A percentile compares a stretch with the other conserved stretches of the same genome.
Evolutionary conservation across 1,284 basidiomycete genomes (phyloP).

Genomic region (Naganishia liquefaciens): DNA sequence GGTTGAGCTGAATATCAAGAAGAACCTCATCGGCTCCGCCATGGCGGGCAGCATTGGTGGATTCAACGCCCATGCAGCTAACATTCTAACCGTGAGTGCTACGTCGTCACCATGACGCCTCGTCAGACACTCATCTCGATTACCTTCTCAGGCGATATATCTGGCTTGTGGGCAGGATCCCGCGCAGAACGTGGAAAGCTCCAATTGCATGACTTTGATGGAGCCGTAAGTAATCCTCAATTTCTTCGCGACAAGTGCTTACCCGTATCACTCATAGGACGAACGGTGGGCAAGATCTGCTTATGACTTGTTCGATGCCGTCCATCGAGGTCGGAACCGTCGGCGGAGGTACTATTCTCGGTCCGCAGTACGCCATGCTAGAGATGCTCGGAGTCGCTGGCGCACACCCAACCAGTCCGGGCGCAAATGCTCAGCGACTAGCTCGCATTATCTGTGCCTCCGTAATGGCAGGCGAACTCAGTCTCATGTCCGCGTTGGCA

Average conservation of each 20-base stretch:
- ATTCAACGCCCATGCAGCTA: slow-evolving; percentile 98
- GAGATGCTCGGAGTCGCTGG: slow-evolving; percentile 89
- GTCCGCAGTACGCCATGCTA: slow-evolving; percentile 83
- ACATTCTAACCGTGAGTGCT: slow-evolving; percentile 74
- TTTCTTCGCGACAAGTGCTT: slow-evolving; percentile 20
- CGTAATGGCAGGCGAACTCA: slow-evolving; percentile 93
- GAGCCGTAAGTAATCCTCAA: slow-evolving; percentile 72
- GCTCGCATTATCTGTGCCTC: slow-evolving; percentile 83
- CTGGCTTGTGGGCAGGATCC: slow-evolving; percentile 98
- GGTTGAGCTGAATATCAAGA: slow-evolving; percentile 92
- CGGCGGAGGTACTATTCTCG: slow-evolving; percentile 89
- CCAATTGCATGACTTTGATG: slow-evolving; percentile 98
- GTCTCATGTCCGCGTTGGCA: slow-evolving; percentile 82
- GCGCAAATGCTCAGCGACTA: slow-evolving; percentile 80
- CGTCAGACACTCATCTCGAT: background rate
- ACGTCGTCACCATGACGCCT: background rate
- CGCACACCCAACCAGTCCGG: slow-evolving; percentile 77
- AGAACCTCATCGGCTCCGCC: slow-evolving; percentile 95
- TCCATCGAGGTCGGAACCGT: slow-evolving; percentile 96
- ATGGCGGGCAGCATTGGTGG: slow-evolving; percentile 98
- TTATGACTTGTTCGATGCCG: slow-evolving; percentile 91
- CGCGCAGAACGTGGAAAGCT: slow-evolving; percentile 97
- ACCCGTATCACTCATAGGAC: slow-evolving; percentile 57
- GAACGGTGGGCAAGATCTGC: slow-evolving; percentile 85
- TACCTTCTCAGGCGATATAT: slow-evolving; percentile 67